Percentiles rank a stretch among this genome's conserved stretches.
These are phyloP conservation scores for Saccharomyces hybrid DNA, from an alignment of 1,139 yeast genomes.

Conservation along the genomic window DNA sequence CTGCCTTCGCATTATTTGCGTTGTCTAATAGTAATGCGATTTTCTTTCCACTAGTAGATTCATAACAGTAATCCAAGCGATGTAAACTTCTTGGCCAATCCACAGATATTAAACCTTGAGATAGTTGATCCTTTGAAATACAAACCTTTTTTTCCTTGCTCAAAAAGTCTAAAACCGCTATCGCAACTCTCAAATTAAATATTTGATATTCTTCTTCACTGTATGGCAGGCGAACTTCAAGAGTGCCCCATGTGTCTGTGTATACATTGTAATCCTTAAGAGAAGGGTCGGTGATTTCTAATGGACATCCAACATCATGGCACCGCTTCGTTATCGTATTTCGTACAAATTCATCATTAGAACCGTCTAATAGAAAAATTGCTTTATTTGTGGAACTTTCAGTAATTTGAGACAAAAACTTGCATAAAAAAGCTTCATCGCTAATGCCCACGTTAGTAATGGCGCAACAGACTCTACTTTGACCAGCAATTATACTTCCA, in stretches of 20 bases:
- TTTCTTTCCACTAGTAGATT: slow-evolving; percentile 8
- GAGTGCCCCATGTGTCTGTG: slow-evolving; percentile 33
- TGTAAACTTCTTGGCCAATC: slow-evolving; percentile 64
- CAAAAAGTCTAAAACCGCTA: slow-evolving; percentile 43
- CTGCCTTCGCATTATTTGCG: slow-evolving; percentile 85
- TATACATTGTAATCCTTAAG: slow-evolving; percentile 6
- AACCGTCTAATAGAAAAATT: slow-evolving; percentile 43
- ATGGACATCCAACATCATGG: slow-evolving; percentile 17
- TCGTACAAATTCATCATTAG: not conserved
- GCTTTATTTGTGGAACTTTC: slow-evolving; percentile 49
- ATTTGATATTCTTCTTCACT: slow-evolving; percentile 59
- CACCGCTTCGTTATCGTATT: not conserved
- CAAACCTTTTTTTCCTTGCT: slow-evolving; percentile 14
- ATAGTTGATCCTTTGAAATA: slow-evolving; percentile 32
- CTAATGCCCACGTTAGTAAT: slow-evolving; percentile 81
- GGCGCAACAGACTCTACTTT: slow-evolving; percentile 50
- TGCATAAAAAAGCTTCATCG: slow-evolving; percentile 70
- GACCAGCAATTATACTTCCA: slow-evolving; percentile 53
- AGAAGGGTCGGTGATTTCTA: slow-evolving; percentile 26
- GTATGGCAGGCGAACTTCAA: slow-evolving; percentile 38
- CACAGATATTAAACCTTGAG: slow-evolving; percentile 44
- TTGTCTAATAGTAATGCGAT: slow-evolving; percentile 63
- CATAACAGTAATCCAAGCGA: slow-evolving; percentile 25
- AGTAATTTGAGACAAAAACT: slow-evolving; percentile 56
- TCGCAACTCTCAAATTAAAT: slow-evolving; percentile 61